Evolutionary conservation across 495 filamentous ascomycete species (phyloP).

Genomic region (Neurospora terricola): DNA sequence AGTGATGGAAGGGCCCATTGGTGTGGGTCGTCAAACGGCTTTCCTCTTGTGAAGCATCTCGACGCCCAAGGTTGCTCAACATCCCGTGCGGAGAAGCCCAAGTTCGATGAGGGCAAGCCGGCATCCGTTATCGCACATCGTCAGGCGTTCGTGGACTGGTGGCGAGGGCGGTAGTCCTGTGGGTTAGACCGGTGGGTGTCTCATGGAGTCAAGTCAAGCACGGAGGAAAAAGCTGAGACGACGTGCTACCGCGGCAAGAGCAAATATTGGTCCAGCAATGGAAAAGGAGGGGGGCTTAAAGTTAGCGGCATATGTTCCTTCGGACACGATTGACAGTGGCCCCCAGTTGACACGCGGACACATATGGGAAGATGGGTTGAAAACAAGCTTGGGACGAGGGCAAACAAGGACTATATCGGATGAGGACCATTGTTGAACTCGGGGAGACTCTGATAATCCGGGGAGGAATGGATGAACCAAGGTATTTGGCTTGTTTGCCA

Average conservation of each 20-base stretch:
- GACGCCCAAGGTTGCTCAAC: not conserved
- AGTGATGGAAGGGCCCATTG: not conserved
- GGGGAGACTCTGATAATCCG: not conserved
- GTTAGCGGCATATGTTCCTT: not conserved
- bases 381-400: not conserved
- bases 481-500: not conserved
- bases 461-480: not conserved
- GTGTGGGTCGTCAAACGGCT: not conserved
- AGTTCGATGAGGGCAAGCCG: not conserved
- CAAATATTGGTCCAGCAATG: not conserved
- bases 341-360: not conserved
- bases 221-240: not conserved
- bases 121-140: not conserved
- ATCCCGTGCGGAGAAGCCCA: not conserved
- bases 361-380: not conserved
- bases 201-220: not conserved
- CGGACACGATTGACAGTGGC: not conserved
- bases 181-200: not conserved
- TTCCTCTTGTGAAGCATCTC: not conserved
- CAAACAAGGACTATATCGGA: not conserved
- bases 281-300: not conserved
- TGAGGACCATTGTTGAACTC: not conserved
- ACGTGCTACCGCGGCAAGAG: not conserved
- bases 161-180: not conserved
- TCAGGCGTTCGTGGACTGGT: not conserved